phyloP scores from a whole-genome alignment of 169 alveolate genomes.

The Plasmodium coatneyi region DNA sequence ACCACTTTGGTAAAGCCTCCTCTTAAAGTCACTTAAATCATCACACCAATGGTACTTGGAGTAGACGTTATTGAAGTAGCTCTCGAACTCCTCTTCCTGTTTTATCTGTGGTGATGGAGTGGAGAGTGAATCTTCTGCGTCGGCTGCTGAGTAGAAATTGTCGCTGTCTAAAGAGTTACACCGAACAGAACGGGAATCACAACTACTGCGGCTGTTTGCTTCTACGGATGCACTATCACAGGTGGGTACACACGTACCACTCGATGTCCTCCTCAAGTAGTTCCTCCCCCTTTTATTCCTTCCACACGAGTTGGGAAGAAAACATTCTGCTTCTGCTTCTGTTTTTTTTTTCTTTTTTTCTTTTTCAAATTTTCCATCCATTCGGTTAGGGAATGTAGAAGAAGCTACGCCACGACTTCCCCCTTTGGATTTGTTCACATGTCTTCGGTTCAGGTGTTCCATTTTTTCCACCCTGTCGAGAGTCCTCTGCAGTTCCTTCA shows the following conservation, averaged over 20 bases:
- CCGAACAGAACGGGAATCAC: background rate
- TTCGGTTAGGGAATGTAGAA: background rate
- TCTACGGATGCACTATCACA: background rate
- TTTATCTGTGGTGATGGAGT: background rate
- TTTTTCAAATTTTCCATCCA: background rate
- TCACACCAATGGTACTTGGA: conserved; percentile 30
- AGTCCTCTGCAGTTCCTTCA: conserved; percentile 22
- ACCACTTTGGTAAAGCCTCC: background rate
- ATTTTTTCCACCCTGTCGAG: conserved; percentile 5
- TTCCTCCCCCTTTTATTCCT: background rate
- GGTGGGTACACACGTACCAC: background rate
- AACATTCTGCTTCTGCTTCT: background rate
- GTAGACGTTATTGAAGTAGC: conserved; percentile 30
- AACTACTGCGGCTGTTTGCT: background rate
- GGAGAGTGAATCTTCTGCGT: background rate
- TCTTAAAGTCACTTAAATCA: background rate
- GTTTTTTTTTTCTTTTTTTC: background rate
- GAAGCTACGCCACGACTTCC: background rate
- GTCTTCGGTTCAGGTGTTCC: background rate
- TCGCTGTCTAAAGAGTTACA: background rate
- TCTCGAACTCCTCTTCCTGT: background rate
- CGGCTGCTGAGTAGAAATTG: conserved; percentile 23
- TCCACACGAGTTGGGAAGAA: background rate
- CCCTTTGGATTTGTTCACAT: background rate
- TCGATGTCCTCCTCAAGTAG: background rate